Evolutionary conservation across 768 basidiomycete species (phyloP).

Genomic region (Lentinula aciculospora): DNA sequence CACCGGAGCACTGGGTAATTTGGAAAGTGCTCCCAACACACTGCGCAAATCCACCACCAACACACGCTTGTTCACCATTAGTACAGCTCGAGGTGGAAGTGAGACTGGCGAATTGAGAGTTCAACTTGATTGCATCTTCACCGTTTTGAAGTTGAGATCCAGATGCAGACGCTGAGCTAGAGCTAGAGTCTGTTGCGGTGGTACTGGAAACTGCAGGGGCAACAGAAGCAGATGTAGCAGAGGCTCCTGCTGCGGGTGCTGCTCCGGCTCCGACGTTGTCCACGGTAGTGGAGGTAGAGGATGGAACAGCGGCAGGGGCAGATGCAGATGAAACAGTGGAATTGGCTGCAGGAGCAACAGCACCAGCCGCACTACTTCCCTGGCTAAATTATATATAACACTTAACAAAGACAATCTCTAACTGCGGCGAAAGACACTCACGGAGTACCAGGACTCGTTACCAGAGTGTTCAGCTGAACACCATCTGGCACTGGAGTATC

Average conservation of each 20-base stretch:
- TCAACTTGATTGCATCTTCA: conserved; percentile 42
- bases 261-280: conserved; percentile 1
- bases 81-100: conserved; percentile 40
- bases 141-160: conserved; percentile 40
- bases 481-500: conserved; percentile 45
- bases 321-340: background rate
- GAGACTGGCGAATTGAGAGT: conserved; percentile 46
- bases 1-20: conserved; percentile 28
- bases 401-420: too few relatives aligned
- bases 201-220: conserved; percentile 14
- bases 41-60: conserved; percentile 43
- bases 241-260: conserved; percentile 10
- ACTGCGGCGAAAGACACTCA: conserved; percentile 5
- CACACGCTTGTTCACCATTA: conserved; percentile 44
- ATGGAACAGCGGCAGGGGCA: conserved; percentile 1
- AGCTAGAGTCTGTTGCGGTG: conserved; percentile 7
- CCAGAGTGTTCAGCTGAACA: conserved; percentile 31
- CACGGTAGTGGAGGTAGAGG: conserved; percentile 2
- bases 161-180: conserved; percentile 13
- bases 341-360: background rate
- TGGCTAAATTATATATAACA: background rate
- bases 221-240: conserved; percentile 10
- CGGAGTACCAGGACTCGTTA: conserved; percentile 26
- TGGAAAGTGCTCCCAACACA: conserved; percentile 43
- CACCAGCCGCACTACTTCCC: background rate